Evolutionary conservation across 73 alveolate genomes (phyloP).

Genomic region (Paramecium bursaria): DNA sequence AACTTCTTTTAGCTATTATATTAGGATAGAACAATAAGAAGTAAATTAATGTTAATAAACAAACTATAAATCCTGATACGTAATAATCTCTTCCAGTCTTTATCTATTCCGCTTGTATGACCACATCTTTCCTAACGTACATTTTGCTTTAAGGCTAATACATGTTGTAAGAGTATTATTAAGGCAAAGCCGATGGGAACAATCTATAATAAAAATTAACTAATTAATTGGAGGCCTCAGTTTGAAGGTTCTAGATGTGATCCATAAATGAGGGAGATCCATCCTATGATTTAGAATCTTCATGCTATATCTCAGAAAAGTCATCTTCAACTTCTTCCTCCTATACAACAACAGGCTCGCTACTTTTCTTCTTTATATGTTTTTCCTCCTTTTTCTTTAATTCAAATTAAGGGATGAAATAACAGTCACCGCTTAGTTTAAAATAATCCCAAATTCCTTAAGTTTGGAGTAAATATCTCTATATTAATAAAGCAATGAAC

Average conservation of each 20-base stretch:
- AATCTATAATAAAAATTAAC: conserved; percentile 13
- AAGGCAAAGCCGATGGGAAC: conserved; percentile 23
- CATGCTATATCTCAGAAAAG: conserved; percentile 54
- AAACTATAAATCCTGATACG: conserved; percentile 68
- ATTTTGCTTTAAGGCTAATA: conserved; percentile 18
- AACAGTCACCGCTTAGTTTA: conserved; percentile 57
- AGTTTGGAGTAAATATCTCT: conserved; percentile 64
- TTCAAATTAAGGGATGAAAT: conserved; percentile 71
- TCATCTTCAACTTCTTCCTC: conserved; percentile 57
- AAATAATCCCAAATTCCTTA: conserved; percentile 80
- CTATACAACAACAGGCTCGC: conserved; percentile 4
- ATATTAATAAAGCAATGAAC: conserved; percentile 58
- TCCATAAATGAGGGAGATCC: conserved; percentile 4
- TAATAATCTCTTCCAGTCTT: conserved; percentile 79
- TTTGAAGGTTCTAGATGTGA: not conserved
- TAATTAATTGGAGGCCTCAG: not conserved
- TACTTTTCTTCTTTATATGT: conserved; percentile 56
- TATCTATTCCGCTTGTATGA: conserved; percentile 52
- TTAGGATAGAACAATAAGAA: conserved; percentile 72
- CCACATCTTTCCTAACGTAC: conserved; percentile 48
- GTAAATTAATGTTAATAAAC: conserved; percentile 69
- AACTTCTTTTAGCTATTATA: conserved; percentile 71
- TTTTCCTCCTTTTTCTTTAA: conserved; percentile 2
- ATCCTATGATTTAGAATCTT: not conserved
- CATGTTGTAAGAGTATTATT: not conserved